Percentiles rank a stretch among this genome's conserved stretches.
These are phyloP conservation scores for Colletotrichum musae DNA, from an alignment of 2,329 filamentous ascomycete genomes.

Conservation along the genomic window DNA sequence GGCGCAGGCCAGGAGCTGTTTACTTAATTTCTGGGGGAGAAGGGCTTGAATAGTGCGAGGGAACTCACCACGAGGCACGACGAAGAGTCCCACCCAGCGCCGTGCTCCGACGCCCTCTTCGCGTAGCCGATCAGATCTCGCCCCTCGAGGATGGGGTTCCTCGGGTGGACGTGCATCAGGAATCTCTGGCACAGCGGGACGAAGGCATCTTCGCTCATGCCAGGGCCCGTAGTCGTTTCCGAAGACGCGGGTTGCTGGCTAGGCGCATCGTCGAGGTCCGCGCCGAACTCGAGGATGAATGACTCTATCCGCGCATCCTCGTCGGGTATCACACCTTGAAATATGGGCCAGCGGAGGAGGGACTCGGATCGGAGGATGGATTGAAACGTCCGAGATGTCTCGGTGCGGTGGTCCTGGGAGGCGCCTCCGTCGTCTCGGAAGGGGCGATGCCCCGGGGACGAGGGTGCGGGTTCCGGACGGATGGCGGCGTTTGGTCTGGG, in stretches of 20 bases:
- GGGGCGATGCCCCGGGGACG: background rate
- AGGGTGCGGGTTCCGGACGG: background rate
- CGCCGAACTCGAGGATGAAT: slow-evolving; percentile 19
- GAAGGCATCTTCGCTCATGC: slow-evolving; percentile 30
- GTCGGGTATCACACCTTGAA: slow-evolving; percentile 25
- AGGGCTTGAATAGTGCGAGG: too few relatives aligned
- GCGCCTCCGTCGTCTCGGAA: background rate
- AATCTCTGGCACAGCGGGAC: slow-evolving; percentile 41
- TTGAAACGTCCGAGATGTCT: background rate
- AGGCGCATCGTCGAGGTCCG: background rate
- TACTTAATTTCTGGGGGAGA: background rate
- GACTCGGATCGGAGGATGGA: slow-evolving; percentile 35
- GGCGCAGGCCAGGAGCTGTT: slow-evolving; percentile 35
- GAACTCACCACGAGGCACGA: slow-evolving; percentile 44
- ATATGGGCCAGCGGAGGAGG: slow-evolving; percentile 36
- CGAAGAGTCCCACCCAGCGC: slow-evolving; percentile 41
- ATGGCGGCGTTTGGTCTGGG: background rate
- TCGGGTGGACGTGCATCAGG: slow-evolving; percentile 42
- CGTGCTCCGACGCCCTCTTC: slow-evolving; percentile 27
- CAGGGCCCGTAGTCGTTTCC: background rate
- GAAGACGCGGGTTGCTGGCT: background rate
- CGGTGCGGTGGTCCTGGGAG: background rate
- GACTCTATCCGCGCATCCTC: slow-evolving; percentile 35
- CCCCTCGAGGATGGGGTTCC: slow-evolving; percentile 45
- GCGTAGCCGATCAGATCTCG: slow-evolving; percentile 43